Evolutionary conservation across 2,329 filamentous ascomycete species (phyloP).

Genomic region (Nemania sp.): DNA sequence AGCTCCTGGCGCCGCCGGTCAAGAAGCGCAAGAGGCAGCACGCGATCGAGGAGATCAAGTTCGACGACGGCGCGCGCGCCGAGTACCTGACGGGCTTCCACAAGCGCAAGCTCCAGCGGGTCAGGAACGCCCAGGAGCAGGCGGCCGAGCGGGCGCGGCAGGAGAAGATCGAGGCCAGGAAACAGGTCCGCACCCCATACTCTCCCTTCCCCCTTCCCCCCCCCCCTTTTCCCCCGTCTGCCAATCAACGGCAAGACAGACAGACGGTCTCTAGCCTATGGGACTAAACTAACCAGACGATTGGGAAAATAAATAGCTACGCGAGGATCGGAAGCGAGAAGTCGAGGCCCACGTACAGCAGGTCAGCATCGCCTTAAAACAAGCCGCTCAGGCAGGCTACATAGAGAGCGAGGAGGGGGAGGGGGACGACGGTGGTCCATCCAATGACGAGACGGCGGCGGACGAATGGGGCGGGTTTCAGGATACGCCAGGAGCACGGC

Average conservation of each 20-base stretch:
- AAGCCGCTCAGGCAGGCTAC: slow-evolving; percentile 58
- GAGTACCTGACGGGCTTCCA: slow-evolving; percentile 96
- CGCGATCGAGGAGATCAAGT: slow-evolving; percentile 78
- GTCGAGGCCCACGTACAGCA: slow-evolving; percentile 80
- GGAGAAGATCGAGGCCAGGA: slow-evolving; percentile 74
- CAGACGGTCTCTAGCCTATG: too few species aligned
- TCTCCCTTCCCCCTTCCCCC: too few species aligned
- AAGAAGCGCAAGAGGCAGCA: slow-evolving; percentile 68
- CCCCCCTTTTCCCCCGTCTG: background rate
- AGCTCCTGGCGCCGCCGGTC: slow-evolving; percentile 61
- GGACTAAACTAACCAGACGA: background rate
- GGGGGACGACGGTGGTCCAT: slow-evolving; percentile 31
- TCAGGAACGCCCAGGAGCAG: slow-evolving; percentile 82
- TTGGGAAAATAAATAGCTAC: slow-evolving; percentile 61
- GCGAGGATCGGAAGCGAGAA: slow-evolving; percentile 80
- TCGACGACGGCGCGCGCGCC: slow-evolving; percentile 77
- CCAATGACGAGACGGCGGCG: slow-evolving; percentile 38
- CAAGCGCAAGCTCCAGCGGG: slow-evolving; percentile 87
- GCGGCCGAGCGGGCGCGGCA: slow-evolving; percentile 76
- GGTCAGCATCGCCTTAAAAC: slow-evolving; percentile 71
- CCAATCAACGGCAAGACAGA: too few species aligned
- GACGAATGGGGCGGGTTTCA: slow-evolving; percentile 68
- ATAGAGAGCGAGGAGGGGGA: slow-evolving; percentile 34
- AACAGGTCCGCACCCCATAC: slow-evolving; percentile 63
- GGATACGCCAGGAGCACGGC: slow-evolving; percentile 51